Evolutionary conservation across 2,329 filamentous ascomycete species (phyloP).

Genomic region (Akanthomyces dipterigenus): DNA sequence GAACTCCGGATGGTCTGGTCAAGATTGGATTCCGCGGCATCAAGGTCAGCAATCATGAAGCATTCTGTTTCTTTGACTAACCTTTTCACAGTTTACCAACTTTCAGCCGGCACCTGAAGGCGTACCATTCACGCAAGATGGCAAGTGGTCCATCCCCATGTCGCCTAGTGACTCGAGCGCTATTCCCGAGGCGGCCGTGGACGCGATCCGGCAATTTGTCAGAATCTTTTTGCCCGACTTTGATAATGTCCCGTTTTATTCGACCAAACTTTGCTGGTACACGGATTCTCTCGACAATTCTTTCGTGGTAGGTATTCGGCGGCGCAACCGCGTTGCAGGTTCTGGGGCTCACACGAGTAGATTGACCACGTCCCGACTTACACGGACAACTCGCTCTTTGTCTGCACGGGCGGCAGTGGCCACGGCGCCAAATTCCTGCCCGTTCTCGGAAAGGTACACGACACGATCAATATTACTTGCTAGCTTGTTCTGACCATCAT

Average conservation of each 20-base stretch:
- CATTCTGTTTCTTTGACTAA: neutral
- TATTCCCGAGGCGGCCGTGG: slow-evolving; percentile 18
- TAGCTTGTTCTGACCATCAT: slow-evolving; percentile 4
- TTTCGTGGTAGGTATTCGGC: slow-evolving; percentile 18
- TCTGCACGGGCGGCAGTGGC: slow-evolving; percentile 29
- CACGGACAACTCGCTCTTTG: slow-evolving; percentile 24
- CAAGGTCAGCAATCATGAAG: slow-evolving; percentile 16
- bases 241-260: slow-evolving; percentile 18
- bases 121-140: slow-evolving; percentile 23
- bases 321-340: too few relatives aligned
- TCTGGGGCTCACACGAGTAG: slow-evolving; percentile 9
- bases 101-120: slow-evolving; percentile 23
- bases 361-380: slow-evolving; percentile 28
- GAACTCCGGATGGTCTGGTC: slow-evolving; percentile 21
- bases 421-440: slow-evolving; percentile 31
- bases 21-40: slow-evolving; percentile 25
- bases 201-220: slow-evolving; percentile 18
- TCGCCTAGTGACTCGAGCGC: slow-evolving; percentile 16
- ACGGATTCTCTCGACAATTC: slow-evolving; percentile 29
- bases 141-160: slow-evolving; percentile 26
- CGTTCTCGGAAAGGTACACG: slow-evolving; percentile 23
- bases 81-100: slow-evolving; percentile 23
- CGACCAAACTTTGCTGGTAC: slow-evolving; percentile 28
- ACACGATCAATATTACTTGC: too few relatives aligned
- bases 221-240: slow-evolving; percentile 24